Conservation (phyloP, 805 yeast species). For the Monosporozyma aerobia region DNA sequence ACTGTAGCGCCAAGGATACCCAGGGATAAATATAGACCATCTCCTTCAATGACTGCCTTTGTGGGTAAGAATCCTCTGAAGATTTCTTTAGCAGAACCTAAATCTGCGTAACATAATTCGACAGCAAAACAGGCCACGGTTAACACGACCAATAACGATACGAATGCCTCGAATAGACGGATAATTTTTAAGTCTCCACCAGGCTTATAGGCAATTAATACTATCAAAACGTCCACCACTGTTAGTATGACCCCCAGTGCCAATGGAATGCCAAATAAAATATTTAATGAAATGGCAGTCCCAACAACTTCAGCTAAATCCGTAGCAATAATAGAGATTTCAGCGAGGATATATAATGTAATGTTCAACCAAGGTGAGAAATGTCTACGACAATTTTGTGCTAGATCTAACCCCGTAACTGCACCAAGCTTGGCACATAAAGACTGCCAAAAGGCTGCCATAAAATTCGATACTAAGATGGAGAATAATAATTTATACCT, state of each 20-base stretch:
- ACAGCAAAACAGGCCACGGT: slow-evolving; percentile 81
- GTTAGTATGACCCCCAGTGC: slow-evolving; percentile 79
- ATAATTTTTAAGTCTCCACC: slow-evolving; percentile 70
- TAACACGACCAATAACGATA: slow-evolving; percentile 63
- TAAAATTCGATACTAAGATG: slow-evolving; percentile 65
- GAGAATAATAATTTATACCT: slow-evolving; percentile 72
- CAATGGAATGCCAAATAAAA: slow-evolving; percentile 70
- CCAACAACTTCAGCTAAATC: slow-evolving; percentile 97
- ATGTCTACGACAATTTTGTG: slow-evolving; percentile 74
- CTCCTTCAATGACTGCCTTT: slow-evolving; percentile 40
- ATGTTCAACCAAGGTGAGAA: slow-evolving; percentile 54
- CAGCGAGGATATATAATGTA: slow-evolving; percentile 67
- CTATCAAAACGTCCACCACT: slow-evolving; percentile 75
- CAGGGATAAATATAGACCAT: slow-evolving; percentile 67
- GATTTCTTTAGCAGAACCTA: slow-evolving; percentile 47
- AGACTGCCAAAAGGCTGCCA: slow-evolving; percentile 82
- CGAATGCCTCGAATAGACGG: slow-evolving; percentile 73
- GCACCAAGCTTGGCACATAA: slow-evolving; percentile 84
- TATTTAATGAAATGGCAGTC: slow-evolving; percentile 88
- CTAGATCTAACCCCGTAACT: slow-evolving; percentile 88
- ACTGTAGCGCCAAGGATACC: slow-evolving; percentile 91
- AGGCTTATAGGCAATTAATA: slow-evolving; percentile 80
- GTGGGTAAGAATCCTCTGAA: slow-evolving; percentile 60
- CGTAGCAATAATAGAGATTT: slow-evolving; percentile 86
- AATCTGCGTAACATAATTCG: slow-evolving; percentile 63